These are phyloP conservation scores for Floccularia luteovirens DNA, from an alignment of 768 basidiomycete genomes.

Conservation along the genomic window DNA sequence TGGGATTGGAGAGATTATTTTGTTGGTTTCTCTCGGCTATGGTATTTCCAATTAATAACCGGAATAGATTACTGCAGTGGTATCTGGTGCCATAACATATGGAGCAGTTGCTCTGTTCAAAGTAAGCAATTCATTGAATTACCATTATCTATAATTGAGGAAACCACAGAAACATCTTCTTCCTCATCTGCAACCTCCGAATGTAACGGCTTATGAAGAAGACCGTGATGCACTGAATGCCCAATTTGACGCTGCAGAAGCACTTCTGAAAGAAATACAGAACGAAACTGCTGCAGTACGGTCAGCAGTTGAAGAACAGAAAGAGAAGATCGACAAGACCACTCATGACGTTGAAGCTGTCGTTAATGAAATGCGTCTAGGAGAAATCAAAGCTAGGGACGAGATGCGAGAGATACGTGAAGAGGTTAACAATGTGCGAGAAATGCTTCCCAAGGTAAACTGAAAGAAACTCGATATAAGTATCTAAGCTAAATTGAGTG, in stretches of 20 bases:
- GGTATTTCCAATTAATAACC: conserved; percentile 15
- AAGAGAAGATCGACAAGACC: conserved; percentile 60
- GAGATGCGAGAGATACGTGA: conserved; percentile 91
- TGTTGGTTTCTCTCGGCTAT: conserved; percentile 35
- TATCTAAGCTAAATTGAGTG: neutral
- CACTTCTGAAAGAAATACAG: conserved; percentile 74
- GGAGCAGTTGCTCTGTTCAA: conserved; percentile 75
- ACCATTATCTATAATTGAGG: conserved; percentile 4
- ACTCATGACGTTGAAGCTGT: conserved; percentile 66
- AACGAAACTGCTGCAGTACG: conserved; percentile 68
- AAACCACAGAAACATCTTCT: conserved; percentile 72
- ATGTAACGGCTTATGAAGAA: conserved; percentile 80
- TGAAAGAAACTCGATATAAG: neutral
- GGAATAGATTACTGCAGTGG: conserved; percentile 80
- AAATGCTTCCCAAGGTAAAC: conserved; percentile 87
- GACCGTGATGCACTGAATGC: conserved; percentile 79
- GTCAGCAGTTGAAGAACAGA: conserved; percentile 69
- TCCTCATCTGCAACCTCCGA: conserved; percentile 87
- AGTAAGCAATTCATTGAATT: conserved; percentile 24
- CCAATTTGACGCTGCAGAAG: conserved; percentile 87
- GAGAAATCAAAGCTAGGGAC: conserved; percentile 71
- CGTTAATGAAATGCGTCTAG: conserved; percentile 69
- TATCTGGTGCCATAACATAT: conserved; percentile 82
- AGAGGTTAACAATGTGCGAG: conserved; percentile 83
- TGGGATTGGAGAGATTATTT: conserved; percentile 99